A percentile compares a stretch with the other conserved stretches of the same genome.
These are phyloP conservation scores for Apiospora marii DNA, from an alignment of 2,329 filamentous ascomycete genomes.

Conservation along the genomic window DNA sequence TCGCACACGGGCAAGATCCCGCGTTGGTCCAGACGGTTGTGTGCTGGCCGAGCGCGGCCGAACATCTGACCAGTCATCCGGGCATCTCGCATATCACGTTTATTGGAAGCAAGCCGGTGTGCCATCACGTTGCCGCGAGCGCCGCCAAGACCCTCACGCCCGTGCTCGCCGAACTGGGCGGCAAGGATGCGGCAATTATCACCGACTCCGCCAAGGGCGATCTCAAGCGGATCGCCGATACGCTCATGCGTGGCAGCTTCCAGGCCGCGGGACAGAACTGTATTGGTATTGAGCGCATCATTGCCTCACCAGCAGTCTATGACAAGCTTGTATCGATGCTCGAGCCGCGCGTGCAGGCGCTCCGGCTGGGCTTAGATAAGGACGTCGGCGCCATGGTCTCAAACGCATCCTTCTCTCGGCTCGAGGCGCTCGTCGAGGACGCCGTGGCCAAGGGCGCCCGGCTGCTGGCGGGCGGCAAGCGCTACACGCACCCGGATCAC, in stretches of 20 bases:
- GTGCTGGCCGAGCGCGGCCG: constrained; percentile 87
- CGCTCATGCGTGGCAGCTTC: constrained; percentile 91
- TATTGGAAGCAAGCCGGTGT: constrained; percentile 88
- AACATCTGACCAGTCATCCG: constrained; percentile 84
- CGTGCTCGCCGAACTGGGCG: constrained; percentile 88
- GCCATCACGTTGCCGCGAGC: constrained; percentile 85
- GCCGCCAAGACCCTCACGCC: constrained; percentile 89
- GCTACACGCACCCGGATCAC: constrained; percentile 74
- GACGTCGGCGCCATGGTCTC: constrained; percentile 95
- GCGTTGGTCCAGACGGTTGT: constrained; percentile 84
- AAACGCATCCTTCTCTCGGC: constrained; percentile 72
- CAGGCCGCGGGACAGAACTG: constrained; percentile 97
- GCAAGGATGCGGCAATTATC: constrained; percentile 91
- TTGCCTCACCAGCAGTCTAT: constrained; percentile 81
- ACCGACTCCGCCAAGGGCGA: constrained; percentile 77
- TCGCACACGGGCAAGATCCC: constrained; percentile 82
- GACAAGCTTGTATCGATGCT: constrained; percentile 74
- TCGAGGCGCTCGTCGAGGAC: constrained; percentile 79
- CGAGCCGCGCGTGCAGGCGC: constrained; percentile 73
- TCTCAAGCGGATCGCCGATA: constrained; percentile 77
- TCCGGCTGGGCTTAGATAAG: constrained; percentile 78
- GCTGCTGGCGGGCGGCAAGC: constrained; percentile 80
- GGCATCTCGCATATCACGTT: constrained; percentile 91
- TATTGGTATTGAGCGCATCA: constrained; percentile 93
- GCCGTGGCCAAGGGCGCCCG: constrained; percentile 82